Conservation (phyloP, 306 rosid genomes). For the Lablab purpureus region DNA sequence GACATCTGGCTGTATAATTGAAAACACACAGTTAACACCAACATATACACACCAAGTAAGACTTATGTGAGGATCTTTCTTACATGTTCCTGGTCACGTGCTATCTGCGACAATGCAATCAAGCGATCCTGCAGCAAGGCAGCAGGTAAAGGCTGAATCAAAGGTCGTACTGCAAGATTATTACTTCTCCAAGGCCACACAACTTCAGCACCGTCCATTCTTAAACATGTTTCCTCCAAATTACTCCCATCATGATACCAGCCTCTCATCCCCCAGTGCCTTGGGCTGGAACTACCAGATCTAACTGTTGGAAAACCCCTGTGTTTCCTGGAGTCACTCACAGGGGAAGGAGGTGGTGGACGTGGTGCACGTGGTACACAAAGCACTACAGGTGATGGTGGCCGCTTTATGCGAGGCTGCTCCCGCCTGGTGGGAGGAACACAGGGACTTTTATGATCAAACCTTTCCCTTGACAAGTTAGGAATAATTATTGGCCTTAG, state of each 20-base stretch:
- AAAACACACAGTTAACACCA: slow-evolving; percentile 45
- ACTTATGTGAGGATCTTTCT: slow-evolving; percentile 46
- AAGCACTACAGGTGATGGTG: slow-evolving; percentile 94
- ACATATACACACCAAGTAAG: slow-evolving; percentile 19
- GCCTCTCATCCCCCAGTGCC: slow-evolving; percentile 97
- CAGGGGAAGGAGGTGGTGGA: slow-evolving; percentile 94
- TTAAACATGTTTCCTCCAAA: slow-evolving; percentile 82
- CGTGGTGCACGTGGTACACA: slow-evolving; percentile 89
- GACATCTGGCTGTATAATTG: slow-evolving; percentile 84
- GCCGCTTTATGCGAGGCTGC: slow-evolving; percentile 88
- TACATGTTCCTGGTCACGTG: slow-evolving; percentile 96
- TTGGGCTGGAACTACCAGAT: slow-evolving; percentile 98
- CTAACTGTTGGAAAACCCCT: slow-evolving; percentile 95
- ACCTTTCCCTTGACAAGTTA: slow-evolving; percentile 78
- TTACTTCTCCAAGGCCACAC: slow-evolving; percentile 97
- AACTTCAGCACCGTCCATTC: slow-evolving; percentile 96
- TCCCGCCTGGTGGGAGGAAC: slow-evolving; percentile 86
- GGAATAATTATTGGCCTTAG: slow-evolving; percentile 91
- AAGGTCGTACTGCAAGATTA: slow-evolving; percentile 69
- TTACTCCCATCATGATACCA: slow-evolving; percentile 93
- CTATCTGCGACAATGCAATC: slow-evolving; percentile 88
- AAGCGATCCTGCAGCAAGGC: slow-evolving; percentile 85
- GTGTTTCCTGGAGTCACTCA: slow-evolving; percentile 82
- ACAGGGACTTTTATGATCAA: slow-evolving; percentile 86
- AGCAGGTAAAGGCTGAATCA: slow-evolving; percentile 90